Base-by-base conservation (phyloP, 2,329 filamentous ascomycete species). In the Pseudonectria buxi region DNA sequence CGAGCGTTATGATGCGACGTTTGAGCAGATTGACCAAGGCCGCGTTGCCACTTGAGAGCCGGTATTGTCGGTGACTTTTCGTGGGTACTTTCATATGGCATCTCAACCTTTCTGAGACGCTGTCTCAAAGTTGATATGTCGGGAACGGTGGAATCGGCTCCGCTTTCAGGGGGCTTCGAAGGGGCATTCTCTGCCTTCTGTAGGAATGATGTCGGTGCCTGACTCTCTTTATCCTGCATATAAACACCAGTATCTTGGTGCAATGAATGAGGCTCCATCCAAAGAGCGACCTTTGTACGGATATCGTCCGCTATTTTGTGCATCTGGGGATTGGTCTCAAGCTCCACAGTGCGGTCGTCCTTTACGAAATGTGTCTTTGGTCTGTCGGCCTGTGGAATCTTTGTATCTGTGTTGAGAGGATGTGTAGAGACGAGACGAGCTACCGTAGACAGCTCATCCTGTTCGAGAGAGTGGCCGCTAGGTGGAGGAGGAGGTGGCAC, bases 21-120 rank as follows among this genome's bases (percentile, higher is more conserved):
- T 24, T 27, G 31, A 13, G 35, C 36, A 30, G 41, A 41, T 32
- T 45, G 47, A 35, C 47, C 50, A 28, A 53, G 45, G 29, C 50
- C 50, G 14, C 36, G 41, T 13, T 42, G 47, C 50, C 47, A 53
- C 28, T 36, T 45, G 26, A 41, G 18, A 15, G 42, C 32, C 27
- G 48, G 40, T 27, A 42, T 38, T 25, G 39, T 47, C 15, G 35
- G 10, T 10, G 31, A 30, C 33, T 41, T 49, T 14, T 31, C 26
- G 15, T 25, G 30, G 27, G 35, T 30, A 26, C 41, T 33, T 7
- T 47, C 45, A 30, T 45, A 36, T 22, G 46, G 46, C 33, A 30
- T 41, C 13, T 44, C 43, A 10, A 51, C 41, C 26, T 46, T 53
- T n/a, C 43, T 50, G 16, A 53, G 35, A 26, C 51, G 50, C 13